Base-by-base conservation (phyloP, 495 filamentous ascomycete species). In the Neurospora sp. region DNA sequence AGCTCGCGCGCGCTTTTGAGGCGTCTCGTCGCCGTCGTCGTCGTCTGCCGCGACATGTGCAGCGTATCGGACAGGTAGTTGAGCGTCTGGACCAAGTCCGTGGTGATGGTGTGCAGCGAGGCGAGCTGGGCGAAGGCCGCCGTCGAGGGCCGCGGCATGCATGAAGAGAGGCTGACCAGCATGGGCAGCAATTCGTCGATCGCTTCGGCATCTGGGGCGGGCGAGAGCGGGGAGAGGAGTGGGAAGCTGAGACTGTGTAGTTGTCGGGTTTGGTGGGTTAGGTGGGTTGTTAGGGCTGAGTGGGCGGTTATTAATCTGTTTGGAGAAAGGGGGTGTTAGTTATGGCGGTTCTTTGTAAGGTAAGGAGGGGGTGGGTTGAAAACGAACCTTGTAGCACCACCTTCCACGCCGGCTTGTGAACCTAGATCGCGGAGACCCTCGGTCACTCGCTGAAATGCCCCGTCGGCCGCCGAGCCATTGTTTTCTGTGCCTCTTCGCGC, bases 41-140 rank as follows among this genome's bases (percentile, higher is more conserved):
- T 94, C 0, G 92, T 90, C 78, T 99, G 96, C 4, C 93, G 88
- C n/a, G 89, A 91, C 90, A 98, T 97, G 81, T 98, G 94, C 27
- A 98, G 85, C 0, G 92, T 94, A 79, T 99, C 96, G n/a, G 91
- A 91, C 8, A 99, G 86, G 75, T 92, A 89, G 73, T 92, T 92
- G 61, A 99, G 90, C 3, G 93, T 91, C 71, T 90, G 86, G 39
- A 93, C 89, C 18, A 98, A 87, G 53, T 96, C 93, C 35, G 89
- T 81, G 0, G 94, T 97, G 39, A 89, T 83, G n/a, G 85, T 77
- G 77, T 90, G 89, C 10, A 94, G 82, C 41, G 85, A 85, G 40
- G 85, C 81, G 59, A 92, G 80, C 22, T 80, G 93, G 84, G 85
- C 83, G 79, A 84, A 84, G 72, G 85, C 83, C 74, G 84, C 75